Evolutionary conservation across 2,329 filamentous ascomycete genomes (phyloP), one percentile per base, ranked within the genome.

Genomic region (Raffaelea albimanens): DNA sequence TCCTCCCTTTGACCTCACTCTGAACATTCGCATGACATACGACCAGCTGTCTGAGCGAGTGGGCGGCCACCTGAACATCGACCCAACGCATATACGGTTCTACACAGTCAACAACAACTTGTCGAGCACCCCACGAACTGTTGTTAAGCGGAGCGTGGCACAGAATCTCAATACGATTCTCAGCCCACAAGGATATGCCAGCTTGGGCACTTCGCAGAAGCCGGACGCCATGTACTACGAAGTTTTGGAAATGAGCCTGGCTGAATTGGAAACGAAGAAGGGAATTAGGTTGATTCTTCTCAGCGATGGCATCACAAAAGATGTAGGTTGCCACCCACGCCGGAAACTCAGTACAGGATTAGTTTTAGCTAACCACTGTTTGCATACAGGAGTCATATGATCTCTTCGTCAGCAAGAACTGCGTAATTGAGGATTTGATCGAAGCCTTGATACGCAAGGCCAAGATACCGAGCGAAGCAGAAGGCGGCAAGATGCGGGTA

Each of bases 231-330:
- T 98, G 45, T 97, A 83, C 63, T 98, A 90, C 60, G 93, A 98
- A 63, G 80, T 97, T 23, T 70, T 98, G 38, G 93, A 98, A 53
- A 95, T 96, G 72, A 95, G 88, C 58, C 68, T 98, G 42, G 85
- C 87, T 21, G 94, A 98, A 64, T 74, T 95, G 40, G 93, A 98
- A 60, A 93, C 87, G 48, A 93, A 95, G 71, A 96, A 94, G 70
- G 80, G 72, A 49, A 70, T 97, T 53, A 91, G 87, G 63, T 68
- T 98, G 43, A 86, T 75, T 1, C 91, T 85, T 80, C 71, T 98
- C 41, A 85, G 83, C 38, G 93, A 98, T 53, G 93, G 93, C 40
- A 84, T 97, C 53, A 81, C 81, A 11, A 97, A 96, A 70, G 90
- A 95, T 68, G 86, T 87, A 66, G 64, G 75, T 61, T 16, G 25